phyloP scores from a whole-genome alignment of 202 grass and related monocot genomes.

The Digitaria exilis region DNA sequence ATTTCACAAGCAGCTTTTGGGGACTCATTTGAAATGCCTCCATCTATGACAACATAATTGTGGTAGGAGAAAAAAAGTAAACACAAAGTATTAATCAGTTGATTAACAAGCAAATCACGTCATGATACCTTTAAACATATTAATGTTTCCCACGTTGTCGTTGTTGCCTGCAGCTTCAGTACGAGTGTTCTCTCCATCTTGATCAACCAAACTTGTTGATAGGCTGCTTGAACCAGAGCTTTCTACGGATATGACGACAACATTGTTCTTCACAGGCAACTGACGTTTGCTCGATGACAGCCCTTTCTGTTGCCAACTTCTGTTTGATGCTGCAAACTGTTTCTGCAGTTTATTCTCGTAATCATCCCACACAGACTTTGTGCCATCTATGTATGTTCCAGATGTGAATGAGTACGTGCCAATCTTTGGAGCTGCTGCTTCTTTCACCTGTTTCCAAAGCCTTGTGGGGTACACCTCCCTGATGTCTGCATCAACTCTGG shows the following conservation, averaged over 20 bases:
- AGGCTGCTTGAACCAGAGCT: not conserved
- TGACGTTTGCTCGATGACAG: not conserved
- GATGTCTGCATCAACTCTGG: not conserved
- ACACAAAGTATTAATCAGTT: too few species aligned
- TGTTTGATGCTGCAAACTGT: not conserved
- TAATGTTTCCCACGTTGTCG: not conserved
- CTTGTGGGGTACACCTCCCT: conserved; percentile 5
- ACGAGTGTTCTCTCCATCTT: not conserved
- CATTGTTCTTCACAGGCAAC: not conserved
- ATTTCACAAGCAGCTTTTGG: not conserved
- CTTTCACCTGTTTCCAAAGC: not conserved
- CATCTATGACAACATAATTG: not conserved
- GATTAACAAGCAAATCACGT: too few species aligned
- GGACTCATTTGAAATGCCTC: not conserved
- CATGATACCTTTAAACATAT: too few species aligned
- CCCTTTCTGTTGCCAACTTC: not conserved
- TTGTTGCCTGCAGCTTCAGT: not conserved
- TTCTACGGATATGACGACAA: not conserved
- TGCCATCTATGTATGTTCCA: not conserved
- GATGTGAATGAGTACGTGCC: not conserved
- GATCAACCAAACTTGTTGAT: not conserved
- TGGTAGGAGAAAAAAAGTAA: not conserved
- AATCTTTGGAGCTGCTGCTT: not conserved
- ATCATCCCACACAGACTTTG: conserved; percentile 29
- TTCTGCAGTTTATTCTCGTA: not conserved